Percentiles rank a stretch among this genome's conserved stretches.
phyloP scores from a whole-genome alignment of 1,284 basidiomycete species.

The Leccinum holopus region DNA sequence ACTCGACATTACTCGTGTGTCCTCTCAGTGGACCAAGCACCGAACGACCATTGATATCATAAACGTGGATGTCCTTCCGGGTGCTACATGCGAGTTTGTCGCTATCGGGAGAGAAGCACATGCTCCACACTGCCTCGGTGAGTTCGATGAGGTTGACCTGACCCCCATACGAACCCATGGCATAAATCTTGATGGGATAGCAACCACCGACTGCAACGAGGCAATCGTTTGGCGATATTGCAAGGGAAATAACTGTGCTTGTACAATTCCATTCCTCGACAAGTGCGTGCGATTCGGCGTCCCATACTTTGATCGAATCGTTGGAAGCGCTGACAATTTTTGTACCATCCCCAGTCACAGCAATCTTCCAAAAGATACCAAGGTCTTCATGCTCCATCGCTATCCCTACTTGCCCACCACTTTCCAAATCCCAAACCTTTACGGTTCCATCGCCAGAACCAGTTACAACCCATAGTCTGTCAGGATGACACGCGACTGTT shows the following conservation, averaged over 20 bases:
- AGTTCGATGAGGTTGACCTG: too few species aligned
- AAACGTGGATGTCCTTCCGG: not conserved
- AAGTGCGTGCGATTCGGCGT: not conserved
- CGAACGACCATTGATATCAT: not conserved
- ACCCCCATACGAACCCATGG: too few species aligned
- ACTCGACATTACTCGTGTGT: not conserved
- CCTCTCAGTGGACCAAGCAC: not conserved
- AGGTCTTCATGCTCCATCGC: not conserved
- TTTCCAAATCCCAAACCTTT: not conserved
- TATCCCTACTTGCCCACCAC: not conserved
- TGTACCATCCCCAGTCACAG: not conserved
- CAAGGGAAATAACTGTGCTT: too few species aligned
- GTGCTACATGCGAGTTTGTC: not conserved
- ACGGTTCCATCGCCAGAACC: not conserved
- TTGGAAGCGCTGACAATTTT: not conserved
- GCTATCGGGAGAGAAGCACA: not conserved
- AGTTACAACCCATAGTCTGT: not conserved
- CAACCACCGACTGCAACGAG: not conserved
- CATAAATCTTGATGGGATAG: not conserved
- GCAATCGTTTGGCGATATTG: not conserved
- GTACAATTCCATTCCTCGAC: not conserved
- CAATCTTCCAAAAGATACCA: not conserved
- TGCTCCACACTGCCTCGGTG: not conserved
- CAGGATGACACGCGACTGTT: not conserved
- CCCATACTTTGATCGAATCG: not conserved